A percentile compares a stretch with the other conserved stretches of the same genome.
Conservation (phyloP, 2,329 filamentous ascomycete genomes). For the Grosmannia huntii region DNA sequence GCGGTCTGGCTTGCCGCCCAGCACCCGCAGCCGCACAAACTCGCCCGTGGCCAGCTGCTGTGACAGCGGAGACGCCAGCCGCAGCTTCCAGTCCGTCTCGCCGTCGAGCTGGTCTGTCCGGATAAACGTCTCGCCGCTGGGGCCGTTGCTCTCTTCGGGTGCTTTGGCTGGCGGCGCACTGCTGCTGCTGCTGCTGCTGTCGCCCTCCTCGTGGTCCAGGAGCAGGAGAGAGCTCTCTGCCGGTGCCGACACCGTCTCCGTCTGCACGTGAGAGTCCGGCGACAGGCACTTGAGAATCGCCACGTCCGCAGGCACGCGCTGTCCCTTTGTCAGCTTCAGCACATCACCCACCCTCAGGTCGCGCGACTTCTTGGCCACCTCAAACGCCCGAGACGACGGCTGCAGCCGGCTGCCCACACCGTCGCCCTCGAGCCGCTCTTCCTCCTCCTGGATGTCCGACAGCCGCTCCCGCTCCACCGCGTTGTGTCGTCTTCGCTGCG, state of each 20-base stretch:
- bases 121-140: conserved; percentile 86
- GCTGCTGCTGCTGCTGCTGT: conserved; percentile 16
- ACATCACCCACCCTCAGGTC: conserved; percentile 92
- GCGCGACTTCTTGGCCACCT: conserved; percentile 68
- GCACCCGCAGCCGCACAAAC: conserved; percentile 56
- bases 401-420: conserved; percentile 13
- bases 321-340: conserved; percentile 82
- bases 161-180: conserved; percentile 3
- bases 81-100: conserved; percentile 96
- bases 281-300: conserved; percentile 68
- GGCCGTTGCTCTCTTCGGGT: conserved; percentile 15
- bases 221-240: neutral
- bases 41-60: conserved; percentile 65
- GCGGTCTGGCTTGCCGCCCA: conserved; percentile 80
- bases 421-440: conserved; percentile 36
- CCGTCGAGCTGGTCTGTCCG: conserved; percentile 94
- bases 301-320: conserved; percentile 87
- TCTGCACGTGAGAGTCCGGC: conserved; percentile 20
- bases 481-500: conserved; percentile 20
- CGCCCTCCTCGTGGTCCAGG: conserved; percentile 4
- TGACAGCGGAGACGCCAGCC: conserved; percentile 73
- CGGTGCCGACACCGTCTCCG: conserved; percentile 20
- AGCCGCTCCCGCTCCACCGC: conserved; percentile 28
- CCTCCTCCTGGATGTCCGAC: conserved; percentile 59
- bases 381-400: conserved; percentile 41